Conservation (phyloP, 305 asterid genomes). For the Fraxinus paxiana region DNA sequence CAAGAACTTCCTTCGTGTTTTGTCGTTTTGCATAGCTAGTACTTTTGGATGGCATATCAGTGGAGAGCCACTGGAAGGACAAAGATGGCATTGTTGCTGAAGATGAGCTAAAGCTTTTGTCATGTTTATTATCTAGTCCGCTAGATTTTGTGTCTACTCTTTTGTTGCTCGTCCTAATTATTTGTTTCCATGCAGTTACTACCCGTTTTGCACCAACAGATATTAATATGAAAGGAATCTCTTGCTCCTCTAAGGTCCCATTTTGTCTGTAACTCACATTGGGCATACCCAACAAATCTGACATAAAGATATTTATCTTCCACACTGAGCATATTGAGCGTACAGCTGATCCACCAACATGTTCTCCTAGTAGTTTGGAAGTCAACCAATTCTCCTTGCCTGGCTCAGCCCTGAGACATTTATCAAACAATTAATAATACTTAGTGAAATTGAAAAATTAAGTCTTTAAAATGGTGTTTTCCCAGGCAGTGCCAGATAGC, state of each 20-base stretch:
- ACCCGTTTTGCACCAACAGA: conserved; percentile 98
- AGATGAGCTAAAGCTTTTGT: conserved; percentile 31
- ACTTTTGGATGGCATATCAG: conserved; percentile 74
- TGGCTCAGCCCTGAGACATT: conserved; percentile 58
- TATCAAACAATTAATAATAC: conserved; percentile 14
- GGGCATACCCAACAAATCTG: conserved; percentile 35
- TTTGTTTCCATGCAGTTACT: conserved; percentile 84
- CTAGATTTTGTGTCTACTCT: conserved; percentile 29
- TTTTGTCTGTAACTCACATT: conserved; percentile 29
- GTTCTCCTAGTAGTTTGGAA: conserved; percentile 87
- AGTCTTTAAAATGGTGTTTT: conserved; percentile 7
- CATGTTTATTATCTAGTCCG: conserved; percentile 30
- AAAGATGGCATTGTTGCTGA: conserved; percentile 29
- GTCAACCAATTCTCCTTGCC: conserved; percentile 62
- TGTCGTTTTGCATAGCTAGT: conserved; percentile 41
- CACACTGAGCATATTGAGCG: conserved; percentile 73
- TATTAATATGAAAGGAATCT: conserved; percentile 52
- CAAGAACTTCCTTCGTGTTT: conserved; percentile 33
- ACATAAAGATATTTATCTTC: conserved; percentile 44
- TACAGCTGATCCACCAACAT: conserved; percentile 95
- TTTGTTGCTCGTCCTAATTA: conserved; percentile 28
- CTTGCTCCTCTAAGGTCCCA: conserved; percentile 35
- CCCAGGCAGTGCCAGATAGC: conserved; percentile 3
- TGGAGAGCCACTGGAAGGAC: conserved; percentile 85
- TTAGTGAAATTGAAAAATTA: neutral